These are phyloP conservation scores for Heliamphora exappendiculata DNA, from an alignment of 148 eudicot species.

Conservation along the genomic window DNA sequence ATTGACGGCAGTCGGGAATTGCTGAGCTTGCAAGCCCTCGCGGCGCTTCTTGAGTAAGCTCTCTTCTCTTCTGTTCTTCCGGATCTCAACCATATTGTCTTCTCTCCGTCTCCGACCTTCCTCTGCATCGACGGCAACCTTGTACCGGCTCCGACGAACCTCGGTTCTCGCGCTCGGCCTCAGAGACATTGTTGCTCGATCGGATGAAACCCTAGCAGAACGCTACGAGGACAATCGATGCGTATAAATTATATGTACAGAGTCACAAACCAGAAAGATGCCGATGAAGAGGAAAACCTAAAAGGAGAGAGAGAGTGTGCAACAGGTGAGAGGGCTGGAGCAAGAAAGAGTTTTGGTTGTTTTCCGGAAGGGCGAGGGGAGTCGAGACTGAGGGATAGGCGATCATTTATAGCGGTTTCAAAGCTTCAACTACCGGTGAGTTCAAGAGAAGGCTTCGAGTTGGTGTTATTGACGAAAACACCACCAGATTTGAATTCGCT, in stretches of 20 bases:
- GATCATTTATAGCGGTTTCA: conserved; percentile 12
- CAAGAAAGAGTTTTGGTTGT: conserved; percentile 2
- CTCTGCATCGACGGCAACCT: conserved; percentile 81
- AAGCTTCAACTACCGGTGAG: conserved; percentile 1
- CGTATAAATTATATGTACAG: neutral
- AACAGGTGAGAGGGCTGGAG: neutral
- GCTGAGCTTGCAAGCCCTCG: conserved; percentile 52
- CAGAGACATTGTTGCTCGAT: conserved; percentile 46
- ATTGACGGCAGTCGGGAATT: conserved; percentile 24
- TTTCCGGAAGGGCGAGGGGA: neutral
- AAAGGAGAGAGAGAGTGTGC: neutral
- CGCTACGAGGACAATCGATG: neutral
- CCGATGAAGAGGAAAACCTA: conserved; percentile 14
- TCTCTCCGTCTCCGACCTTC: conserved; percentile 69
- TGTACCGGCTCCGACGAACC: conserved; percentile 68
- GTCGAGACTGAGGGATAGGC: neutral
- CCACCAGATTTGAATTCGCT: conserved; percentile 21
- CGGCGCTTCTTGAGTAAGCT: conserved; percentile 84
- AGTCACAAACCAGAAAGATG: conserved; percentile 8
- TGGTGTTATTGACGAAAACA: conserved; percentile 14
- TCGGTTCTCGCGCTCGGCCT: conserved; percentile 68
- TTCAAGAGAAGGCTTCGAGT: conserved; percentile 13
- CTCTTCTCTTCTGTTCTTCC: conserved; percentile 69
- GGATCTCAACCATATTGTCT: conserved; percentile 74
- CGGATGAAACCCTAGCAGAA: neutral